Conservation (phyloP, 345 rosid species). For the Pistacia integerrima region DNA sequence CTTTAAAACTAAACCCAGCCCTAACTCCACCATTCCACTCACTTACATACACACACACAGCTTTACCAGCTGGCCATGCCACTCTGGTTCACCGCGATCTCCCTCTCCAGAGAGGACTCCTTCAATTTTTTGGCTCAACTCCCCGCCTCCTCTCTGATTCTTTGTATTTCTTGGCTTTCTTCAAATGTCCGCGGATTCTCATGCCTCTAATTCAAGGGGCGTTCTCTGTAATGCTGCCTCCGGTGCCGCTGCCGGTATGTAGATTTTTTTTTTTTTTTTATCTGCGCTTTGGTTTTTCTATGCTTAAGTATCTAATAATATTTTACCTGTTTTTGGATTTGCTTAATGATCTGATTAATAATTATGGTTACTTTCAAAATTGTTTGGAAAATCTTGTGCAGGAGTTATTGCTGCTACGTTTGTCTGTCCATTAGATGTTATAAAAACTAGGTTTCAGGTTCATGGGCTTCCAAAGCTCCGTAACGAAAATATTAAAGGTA, state of each 20-base stretch:
- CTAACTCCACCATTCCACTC: constrained; percentile 23
- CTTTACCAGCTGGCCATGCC: constrained; percentile 64
- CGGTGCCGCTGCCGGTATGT: constrained; percentile 85
- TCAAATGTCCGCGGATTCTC: constrained; percentile 61
- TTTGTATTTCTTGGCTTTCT: constrained; percentile 13
- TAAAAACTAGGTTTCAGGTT: constrained; percentile 91
- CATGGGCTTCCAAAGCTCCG: constrained; percentile 66
- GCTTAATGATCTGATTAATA: not conserved
- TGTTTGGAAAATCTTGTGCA: constrained; percentile 20
- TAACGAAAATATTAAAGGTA: constrained; percentile 53
- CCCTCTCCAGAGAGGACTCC: constrained; percentile 76
- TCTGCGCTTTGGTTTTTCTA: not conserved
- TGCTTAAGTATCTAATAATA: too few species aligned
- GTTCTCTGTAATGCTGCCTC: constrained; percentile 86
- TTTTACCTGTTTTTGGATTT: too few species aligned
- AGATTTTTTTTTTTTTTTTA: not conserved
- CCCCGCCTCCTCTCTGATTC: constrained; percentile 21
- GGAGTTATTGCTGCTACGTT: constrained; percentile 87
- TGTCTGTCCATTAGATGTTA: constrained; percentile 90
- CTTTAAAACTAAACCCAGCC: not conserved
- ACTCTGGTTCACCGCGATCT: constrained; percentile 61
- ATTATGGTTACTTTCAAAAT: not conserved
- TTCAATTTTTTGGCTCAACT: constrained; percentile 18
- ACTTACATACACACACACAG: constrained; percentile 14
- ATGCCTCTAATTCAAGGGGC: constrained; percentile 49